Percentiles rank a stretch among this genome's conserved stretches.
Evolutionary conservation across 2,329 filamentous ascomycete species (phyloP).

Genomic region (Colletotrichum cereale): DNA sequence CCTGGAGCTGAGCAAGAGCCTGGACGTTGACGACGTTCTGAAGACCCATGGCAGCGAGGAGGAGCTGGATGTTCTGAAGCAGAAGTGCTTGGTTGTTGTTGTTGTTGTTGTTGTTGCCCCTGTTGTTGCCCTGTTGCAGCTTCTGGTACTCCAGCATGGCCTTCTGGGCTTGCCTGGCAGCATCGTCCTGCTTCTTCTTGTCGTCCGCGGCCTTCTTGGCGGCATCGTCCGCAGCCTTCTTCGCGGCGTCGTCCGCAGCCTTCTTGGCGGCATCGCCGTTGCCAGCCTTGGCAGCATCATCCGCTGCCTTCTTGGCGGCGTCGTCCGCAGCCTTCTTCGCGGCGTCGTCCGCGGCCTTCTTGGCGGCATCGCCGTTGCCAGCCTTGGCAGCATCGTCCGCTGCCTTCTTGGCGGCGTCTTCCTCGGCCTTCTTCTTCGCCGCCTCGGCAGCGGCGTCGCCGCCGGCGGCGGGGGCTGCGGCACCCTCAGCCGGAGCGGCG

Average conservation of each 20-base stretch:
- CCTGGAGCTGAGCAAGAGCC: constrained; percentile 45
- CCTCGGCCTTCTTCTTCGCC: constrained; percentile 30
- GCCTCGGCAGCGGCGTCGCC: constrained; percentile 32
- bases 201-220: constrained; percentile 10
- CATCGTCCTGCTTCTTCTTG: too few species aligned
- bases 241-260: background rate
- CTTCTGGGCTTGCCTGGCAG: constrained; percentile 33
- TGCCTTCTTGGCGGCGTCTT: background rate
- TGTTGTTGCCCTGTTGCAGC: constrained; percentile 43
- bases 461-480: background rate
- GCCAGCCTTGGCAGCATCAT: constrained; percentile 18
- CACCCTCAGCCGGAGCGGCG: background rate
- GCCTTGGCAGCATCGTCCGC: background rate
- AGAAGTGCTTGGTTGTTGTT: constrained; percentile 39
- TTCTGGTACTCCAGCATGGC: constrained; percentile 22
- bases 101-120: constrained; percentile 42
- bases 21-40: constrained; percentile 45
- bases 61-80: constrained; percentile 41
- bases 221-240: constrained; percentile 5
- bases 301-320: constrained; percentile 6
- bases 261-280: background rate
- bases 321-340: constrained; percentile 6
- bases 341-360: constrained; percentile 11
- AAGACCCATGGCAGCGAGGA: constrained; percentile 48
- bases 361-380: background rate